Percentiles rank a stretch among this genome's conserved stretches.
Evolutionary conservation across 257 asterid species (phyloP).

Genomic region (Lavandula angustifolia): DNA sequence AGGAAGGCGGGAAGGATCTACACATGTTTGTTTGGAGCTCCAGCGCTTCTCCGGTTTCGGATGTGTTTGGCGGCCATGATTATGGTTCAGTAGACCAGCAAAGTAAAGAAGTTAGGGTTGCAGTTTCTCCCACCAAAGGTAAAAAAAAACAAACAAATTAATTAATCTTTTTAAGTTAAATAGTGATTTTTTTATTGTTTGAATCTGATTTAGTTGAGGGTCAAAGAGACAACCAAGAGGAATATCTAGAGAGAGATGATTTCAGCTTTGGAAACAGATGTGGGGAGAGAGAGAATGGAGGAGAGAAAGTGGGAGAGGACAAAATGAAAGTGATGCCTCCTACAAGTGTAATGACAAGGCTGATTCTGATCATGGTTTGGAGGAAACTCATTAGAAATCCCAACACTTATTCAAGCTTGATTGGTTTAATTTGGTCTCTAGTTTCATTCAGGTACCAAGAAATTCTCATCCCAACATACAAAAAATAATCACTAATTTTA

Average conservation of each 20-base stretch:
- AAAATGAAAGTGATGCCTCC: conserved; percentile 80
- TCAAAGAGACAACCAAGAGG: conserved; percentile 52
- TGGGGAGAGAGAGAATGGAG: conserved; percentile 46
- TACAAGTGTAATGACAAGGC: conserved; percentile 95
- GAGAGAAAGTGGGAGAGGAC: conserved; percentile 43
- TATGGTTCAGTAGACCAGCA: conserved; percentile 57
- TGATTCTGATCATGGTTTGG: conserved; percentile 96
- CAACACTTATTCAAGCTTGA: conserved; percentile 88
- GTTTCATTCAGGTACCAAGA: conserved; percentile 72
- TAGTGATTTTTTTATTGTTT: neutral
- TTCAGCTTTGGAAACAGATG: conserved; percentile 63
- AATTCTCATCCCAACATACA: too few relatives aligned
- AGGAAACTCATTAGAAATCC: conserved; percentile 94
- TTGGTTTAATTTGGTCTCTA: conserved; percentile 86
- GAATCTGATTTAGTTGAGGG: conserved; percentile 37
- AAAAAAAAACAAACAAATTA: neutral
- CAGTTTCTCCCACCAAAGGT: conserved; percentile 76
- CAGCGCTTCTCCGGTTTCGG: conserved; percentile 89
- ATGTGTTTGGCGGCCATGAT: conserved; percentile 80
- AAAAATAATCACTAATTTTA: neutral
- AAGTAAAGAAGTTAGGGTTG: conserved; percentile 58
- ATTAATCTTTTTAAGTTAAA: too few relatives aligned
- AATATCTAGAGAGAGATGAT: conserved; percentile 60
- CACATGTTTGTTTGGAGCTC: conserved; percentile 98
- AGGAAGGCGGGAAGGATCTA: conserved; percentile 72